Percentiles rank a stretch among this genome's conserved stretches.
Conservation (phyloP, 2,329 filamentous ascomycete species). For the Aspergillus luchuensis region DNA sequence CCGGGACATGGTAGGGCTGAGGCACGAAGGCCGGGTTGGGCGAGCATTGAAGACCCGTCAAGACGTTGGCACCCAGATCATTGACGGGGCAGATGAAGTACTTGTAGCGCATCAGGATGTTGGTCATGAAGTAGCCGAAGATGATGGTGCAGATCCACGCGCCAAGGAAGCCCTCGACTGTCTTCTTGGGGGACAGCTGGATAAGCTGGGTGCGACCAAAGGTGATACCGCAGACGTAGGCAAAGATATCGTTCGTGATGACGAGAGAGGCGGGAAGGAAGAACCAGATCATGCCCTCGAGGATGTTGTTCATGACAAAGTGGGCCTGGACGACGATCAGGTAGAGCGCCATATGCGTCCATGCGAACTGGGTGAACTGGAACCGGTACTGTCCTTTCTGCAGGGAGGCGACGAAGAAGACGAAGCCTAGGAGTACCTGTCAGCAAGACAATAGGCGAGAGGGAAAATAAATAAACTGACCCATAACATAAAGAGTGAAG, state of each 20-base stretch:
- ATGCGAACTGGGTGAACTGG: conserved; percentile 98
- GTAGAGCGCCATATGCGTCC: conserved; percentile 99
- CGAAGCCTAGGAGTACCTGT: conserved; percentile 67
- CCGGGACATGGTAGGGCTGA: conserved; percentile 71
- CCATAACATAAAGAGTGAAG: conserved; percentile 96
- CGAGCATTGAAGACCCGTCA: conserved; percentile 84
- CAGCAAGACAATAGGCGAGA: conserved; percentile 11
- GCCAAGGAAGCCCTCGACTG: conserved; percentile 92
- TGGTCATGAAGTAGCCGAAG: conserved; percentile 79
- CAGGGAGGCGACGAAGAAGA: conserved; percentile 94
- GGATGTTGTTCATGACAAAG: conserved; percentile 99
- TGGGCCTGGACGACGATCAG: conserved; percentile 97
- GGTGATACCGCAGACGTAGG: conserved; percentile 95
- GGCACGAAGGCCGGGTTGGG: conserved; percentile 90
- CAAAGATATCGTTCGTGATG: conserved; percentile 98
- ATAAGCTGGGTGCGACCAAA: conserved; percentile 96
- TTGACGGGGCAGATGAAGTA: conserved; percentile 99
- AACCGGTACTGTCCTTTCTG: conserved; percentile 97
- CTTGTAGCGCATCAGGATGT: conserved; percentile 83
- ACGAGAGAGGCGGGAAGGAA: conserved; percentile 92
- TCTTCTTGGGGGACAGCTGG: conserved; percentile 98
- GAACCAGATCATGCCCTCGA: conserved; percentile 99
- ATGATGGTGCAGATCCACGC: conserved; percentile 95
- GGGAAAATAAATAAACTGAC: conserved; percentile 55
- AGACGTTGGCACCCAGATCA: conserved; percentile 89